Evolutionary conservation across 2,329 filamentous ascomycete species (phyloP), one percentile per base, ranked within the genome.

Genomic region (Sporothrix luriei): DNA sequence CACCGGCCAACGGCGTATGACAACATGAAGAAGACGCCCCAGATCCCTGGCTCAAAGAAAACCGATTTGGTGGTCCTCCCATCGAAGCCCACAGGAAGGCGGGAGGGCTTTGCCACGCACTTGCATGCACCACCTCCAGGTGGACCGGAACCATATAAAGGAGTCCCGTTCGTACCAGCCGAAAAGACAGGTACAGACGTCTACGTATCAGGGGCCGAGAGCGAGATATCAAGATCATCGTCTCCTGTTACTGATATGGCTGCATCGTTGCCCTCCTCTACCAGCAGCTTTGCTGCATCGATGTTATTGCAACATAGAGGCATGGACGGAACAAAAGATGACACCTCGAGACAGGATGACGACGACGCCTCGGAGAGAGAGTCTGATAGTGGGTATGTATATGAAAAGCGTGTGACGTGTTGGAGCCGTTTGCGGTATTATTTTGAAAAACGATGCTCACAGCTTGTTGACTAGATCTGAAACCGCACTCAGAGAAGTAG

Each of bases 201-300:
- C 29, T 40, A 59, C 51, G 43, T 68, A 9, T 52, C 59, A 24
- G 51, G 51, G 2, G 29, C 66, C 2, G 70, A 54, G 38, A 73
- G 73, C 67, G 72, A 73, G 61, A 72, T 55, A 55, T 73, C 72
- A 19, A 68, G 71, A 43, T 71, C 71, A 7, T 72, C 72, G 5
- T 72, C 70, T 7, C 71, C 73, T 2, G 68, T 71, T 38, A 74
- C 71, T 7, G 73, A 73, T 21, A 57, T 69, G 54, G 72, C 72
- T 4, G 70, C 62, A 48, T 69, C 67, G 65, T 70, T 71, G 19
- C 51, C 69, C 33, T 72, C 71, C 3, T 71, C 73, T 10, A 61
- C 59, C 3, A 71, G 70, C 66, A 73, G 72, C 52, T 70, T 68
- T 26, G 71, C 71, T 4, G 70, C 54, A 19, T 70, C 72, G 24